Evolutionary conservation across 106 monocot genomes (phyloP).

Genomic region (Narthecium ossifragum): DNA sequence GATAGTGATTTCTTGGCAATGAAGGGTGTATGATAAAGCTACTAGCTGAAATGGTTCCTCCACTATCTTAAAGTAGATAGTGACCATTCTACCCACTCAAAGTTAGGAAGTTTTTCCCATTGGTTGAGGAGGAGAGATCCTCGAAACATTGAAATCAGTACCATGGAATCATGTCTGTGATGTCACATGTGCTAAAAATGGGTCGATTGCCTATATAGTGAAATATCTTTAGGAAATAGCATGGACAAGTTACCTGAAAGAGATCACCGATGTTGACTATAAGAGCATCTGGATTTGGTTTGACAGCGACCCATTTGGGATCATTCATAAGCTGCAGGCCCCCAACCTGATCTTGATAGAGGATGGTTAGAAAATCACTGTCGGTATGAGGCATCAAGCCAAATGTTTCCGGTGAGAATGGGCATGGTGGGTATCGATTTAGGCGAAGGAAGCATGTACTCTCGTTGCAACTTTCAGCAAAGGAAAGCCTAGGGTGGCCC

Average conservation of each 20-base stretch:
- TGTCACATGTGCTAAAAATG: too few relatives aligned
- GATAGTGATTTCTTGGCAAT: too few relatives aligned
- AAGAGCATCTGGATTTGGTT: constrained; percentile 69
- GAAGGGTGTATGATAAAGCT: too few relatives aligned
- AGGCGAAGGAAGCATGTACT: constrained; percentile 77
- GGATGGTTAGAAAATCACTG: constrained; percentile 89
- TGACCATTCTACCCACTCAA: too few relatives aligned
- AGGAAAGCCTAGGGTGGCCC: constrained; percentile 16
- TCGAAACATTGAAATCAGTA: too few relatives aligned
- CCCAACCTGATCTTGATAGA: constrained; percentile 77
- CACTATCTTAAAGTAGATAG: too few relatives aligned
- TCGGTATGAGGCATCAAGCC: constrained; percentile 87
- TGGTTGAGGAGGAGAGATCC: too few relatives aligned
- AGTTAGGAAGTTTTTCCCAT: too few relatives aligned
- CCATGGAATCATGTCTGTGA: too few relatives aligned
- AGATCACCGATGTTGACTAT: constrained; percentile 95
- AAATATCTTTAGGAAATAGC: too few relatives aligned
- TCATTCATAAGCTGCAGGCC: constrained; percentile 84
- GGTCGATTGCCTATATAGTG: neutral
- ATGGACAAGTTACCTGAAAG: constrained; percentile 50
- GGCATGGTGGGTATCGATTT: constrained; percentile 82
- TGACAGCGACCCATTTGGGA: constrained; percentile 62
- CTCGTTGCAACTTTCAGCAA: constrained; percentile 45
- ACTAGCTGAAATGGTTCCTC: too few relatives aligned
- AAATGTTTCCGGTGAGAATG: constrained; percentile 36